Percentiles rank a stretch among this genome's conserved stretches.
These are phyloP conservation scores for Trapa bicornis DNA, from an alignment of 345 rosid species.

Conservation along the genomic window DNA sequence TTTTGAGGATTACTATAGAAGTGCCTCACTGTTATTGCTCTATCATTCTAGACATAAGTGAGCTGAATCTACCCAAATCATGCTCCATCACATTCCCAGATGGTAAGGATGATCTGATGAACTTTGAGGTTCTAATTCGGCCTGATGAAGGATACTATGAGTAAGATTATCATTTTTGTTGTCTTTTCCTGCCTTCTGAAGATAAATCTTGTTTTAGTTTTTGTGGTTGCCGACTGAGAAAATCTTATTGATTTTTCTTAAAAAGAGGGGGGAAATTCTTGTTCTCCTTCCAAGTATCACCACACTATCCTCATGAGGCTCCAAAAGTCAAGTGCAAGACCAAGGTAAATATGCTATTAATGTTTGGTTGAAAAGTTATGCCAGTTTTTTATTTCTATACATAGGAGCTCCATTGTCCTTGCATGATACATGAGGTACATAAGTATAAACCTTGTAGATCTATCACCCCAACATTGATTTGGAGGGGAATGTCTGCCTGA, in stretches of 20 bases:
- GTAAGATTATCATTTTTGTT: slow-evolving; percentile 28
- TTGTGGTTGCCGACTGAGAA: not conserved
- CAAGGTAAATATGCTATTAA: slow-evolving; percentile 32
- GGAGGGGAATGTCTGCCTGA: slow-evolving; percentile 96
- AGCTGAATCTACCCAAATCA: slow-evolving; percentile 64
- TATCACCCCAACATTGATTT: slow-evolving; percentile 96
- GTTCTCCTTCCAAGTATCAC: slow-evolving; percentile 82
- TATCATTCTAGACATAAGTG: slow-evolving; percentile 43
- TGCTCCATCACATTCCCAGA: slow-evolving; percentile 59
- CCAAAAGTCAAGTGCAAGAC: slow-evolving; percentile 99
- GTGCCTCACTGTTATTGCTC: not conserved
- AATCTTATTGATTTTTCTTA: slow-evolving; percentile 2
- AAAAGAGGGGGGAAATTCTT: slow-evolving; percentile 68
- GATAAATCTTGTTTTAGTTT: not conserved
- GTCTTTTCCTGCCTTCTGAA: not conserved
- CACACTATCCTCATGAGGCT: slow-evolving; percentile 87
- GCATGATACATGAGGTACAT: not conserved
- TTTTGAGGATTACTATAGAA: not conserved
- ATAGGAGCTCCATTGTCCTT: not conserved
- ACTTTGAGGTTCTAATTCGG: slow-evolving; percentile 62
- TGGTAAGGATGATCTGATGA: slow-evolving; percentile 79
- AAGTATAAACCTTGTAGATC: slow-evolving; percentile 32
- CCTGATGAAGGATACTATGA: slow-evolving; percentile 82
- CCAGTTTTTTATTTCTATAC: not conserved
- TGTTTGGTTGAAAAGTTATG: not conserved